Base-by-base conservation (phyloP, 331 rosid genomes). In the Arachis monticola region DNA sequence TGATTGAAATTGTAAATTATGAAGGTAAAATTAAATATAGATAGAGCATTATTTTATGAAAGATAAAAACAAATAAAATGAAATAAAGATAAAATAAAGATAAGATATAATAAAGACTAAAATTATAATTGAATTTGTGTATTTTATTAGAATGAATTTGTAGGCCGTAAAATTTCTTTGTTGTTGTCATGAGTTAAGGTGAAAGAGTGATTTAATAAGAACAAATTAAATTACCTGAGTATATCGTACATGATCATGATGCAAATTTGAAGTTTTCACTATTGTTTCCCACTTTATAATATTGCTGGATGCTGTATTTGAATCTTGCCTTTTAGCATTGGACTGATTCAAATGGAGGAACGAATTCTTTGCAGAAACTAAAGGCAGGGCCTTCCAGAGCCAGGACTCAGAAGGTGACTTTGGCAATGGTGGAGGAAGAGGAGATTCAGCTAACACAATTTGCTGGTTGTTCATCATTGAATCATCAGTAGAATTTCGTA, bases 341-440 rank as follows among this genome's bases (percentile, higher is more conserved):
- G 75, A 57, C 30, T 76, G 67, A 78, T 76, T 83, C 31, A 82
- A 79, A 42, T 68, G 83, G n/a, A 81, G 31, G 50, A 84, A 66
- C 40, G 87, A 76, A 35, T 84, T 88, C 77, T 81, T 77, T 0
- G 83, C 60, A 38, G 97, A 74, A 78, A 80, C 60, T 30, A 89
- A 82, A 67, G 99, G 89, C 65, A 90, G 80, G 10, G 96, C 85
- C 9, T 91, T 90, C 93, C 93, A 89, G 58, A 95, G 97, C 99
- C 99, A 95, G 44, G 99, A 95, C 80, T 95, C 96, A 0, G 98
- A 87, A 60, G 99, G 99, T 11, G 99, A 92, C 83, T 83, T 95
- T 11, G 98, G 99, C 67, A 92, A 75, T 13, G 99, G 97, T 48
- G 92, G 99, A 4, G 90, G 90, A 61, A 77, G 88, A 76, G 83